Conservation (phyloP, 345 rosid species). For the Balakata baccata region DNA sequence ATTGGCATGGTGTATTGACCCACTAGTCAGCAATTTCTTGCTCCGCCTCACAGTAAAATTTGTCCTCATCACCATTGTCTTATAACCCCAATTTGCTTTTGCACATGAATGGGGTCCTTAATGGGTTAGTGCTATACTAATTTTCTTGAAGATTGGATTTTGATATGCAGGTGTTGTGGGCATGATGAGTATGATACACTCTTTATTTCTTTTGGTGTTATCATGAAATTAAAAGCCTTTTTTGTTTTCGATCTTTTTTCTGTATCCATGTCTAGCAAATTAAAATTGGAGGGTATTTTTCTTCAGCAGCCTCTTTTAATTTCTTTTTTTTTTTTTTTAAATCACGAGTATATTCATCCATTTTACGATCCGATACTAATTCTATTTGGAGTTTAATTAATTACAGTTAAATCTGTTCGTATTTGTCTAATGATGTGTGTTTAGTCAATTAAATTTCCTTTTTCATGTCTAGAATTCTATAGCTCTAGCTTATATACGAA, state of each 20-base stretch:
- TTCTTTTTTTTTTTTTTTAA: too few relatives aligned
- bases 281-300: background rate
- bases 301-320: background rate
- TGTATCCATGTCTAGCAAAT: background rate
- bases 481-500: slow-evolving; percentile 7
- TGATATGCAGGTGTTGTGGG: background rate
- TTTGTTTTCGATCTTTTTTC: background rate
- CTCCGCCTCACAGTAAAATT: slow-evolving; percentile 18
- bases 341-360: too few relatives aligned
- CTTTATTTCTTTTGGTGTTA: background rate
- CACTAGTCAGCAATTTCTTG: slow-evolving; percentile 29
- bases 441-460: too few relatives aligned
- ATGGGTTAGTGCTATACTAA: background rate
- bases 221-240: slow-evolving; percentile 12
- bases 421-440: too few relatives aligned
- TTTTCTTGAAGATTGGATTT: slow-evolving; percentile 22
- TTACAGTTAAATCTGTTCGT: too few relatives aligned
- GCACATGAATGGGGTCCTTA: slow-evolving; percentile 44
- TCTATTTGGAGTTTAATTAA: too few relatives aligned
- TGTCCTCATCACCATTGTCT: slow-evolving; percentile 35
- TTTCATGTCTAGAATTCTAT: background rate
- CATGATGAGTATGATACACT: too few relatives aligned
- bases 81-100: slow-evolving; percentile 17
- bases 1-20: slow-evolving; percentile 11
- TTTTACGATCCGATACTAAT: too few relatives aligned